Evolutionary conservation across 139 green algal species (phyloP).

Genomic region (Chloropicon primus): DNA sequence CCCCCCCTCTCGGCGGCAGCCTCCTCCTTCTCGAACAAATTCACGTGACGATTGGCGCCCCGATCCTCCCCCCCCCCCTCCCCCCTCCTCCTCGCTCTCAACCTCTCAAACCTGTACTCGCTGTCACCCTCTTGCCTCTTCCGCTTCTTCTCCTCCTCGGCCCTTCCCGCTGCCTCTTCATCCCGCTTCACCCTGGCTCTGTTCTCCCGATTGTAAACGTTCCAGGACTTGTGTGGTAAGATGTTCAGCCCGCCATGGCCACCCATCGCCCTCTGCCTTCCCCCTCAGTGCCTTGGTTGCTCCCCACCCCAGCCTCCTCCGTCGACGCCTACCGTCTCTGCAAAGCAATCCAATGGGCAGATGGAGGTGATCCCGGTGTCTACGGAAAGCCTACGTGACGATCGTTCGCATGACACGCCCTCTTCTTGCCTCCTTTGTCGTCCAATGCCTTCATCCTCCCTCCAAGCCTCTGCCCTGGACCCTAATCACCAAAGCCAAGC

Average conservation of each 20-base stretch:
- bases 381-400: too few species aligned
- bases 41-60: neutral
- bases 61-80: neutral
- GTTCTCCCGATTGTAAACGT: slow-evolving; percentile 22
- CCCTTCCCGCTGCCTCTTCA: neutral
- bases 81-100: neutral
- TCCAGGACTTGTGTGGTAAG: slow-evolving; percentile 86
- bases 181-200: neutral
- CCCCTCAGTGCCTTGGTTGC: too few species aligned
- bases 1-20: neutral
- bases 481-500: too few species aligned
- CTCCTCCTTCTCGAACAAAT: neutral
- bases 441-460: too few species aligned
- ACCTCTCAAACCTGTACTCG: neutral
- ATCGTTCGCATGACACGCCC: too few species aligned
- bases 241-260: slow-evolving; percentile 94
- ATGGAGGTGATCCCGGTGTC: too few species aligned
- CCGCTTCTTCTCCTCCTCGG: neutral
- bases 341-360: too few species aligned
- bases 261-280: slow-evolving; percentile 44
- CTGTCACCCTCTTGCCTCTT: neutral
- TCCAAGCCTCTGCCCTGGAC: too few species aligned
- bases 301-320: neutral
- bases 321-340: too few species aligned
- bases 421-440: too few species aligned